Percentiles rank a stretch among this genome's conserved stretches.
Evolutionary conservation across 768 basidiomycete genomes (phyloP).

Genomic region (Tylopilus felleus): DNA sequence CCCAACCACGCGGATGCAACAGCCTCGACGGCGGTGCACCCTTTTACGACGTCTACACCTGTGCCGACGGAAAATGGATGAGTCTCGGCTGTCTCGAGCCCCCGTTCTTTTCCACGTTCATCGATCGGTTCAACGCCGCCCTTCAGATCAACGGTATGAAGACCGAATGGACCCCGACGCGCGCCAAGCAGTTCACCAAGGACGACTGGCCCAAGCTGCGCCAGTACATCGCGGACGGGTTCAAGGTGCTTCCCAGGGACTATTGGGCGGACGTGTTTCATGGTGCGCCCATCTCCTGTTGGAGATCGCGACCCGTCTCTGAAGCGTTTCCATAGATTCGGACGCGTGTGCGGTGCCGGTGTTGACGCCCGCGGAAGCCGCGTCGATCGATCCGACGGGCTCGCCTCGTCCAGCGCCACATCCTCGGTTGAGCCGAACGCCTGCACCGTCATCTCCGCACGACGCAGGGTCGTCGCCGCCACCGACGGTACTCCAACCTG

Average conservation of each 20-base stretch:
- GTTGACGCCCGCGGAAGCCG: constrained; percentile 60
- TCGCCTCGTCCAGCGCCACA: constrained; percentile 49
- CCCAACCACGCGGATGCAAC: constrained; percentile 51
- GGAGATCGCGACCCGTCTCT: neutral
- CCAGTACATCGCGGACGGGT: constrained; percentile 61
- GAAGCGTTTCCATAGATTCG: constrained; percentile 41
- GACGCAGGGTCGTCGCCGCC: constrained; percentile 1
- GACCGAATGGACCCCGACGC: constrained; percentile 54
- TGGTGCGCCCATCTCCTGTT: constrained; percentile 35
- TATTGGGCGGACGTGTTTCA: constrained; percentile 70
- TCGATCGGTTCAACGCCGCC: constrained; percentile 49
- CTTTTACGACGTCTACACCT: constrained; percentile 72
- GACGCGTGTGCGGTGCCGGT: constrained; percentile 75
- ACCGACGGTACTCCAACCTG: constrained; percentile 38
- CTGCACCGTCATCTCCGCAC: constrained; percentile 11
- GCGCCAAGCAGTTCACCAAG: constrained; percentile 41
- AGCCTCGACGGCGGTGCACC: constrained; percentile 75
- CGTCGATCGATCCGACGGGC: constrained; percentile 36
- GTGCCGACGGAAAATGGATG: constrained; percentile 72
- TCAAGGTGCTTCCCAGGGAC: constrained; percentile 55
- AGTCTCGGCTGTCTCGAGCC: constrained; percentile 75
- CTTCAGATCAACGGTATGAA: constrained; percentile 41
- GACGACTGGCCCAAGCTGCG: constrained; percentile 56
- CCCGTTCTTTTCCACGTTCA: constrained; percentile 63
- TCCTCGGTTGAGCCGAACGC: constrained; percentile 41